These are phyloP conservation scores for Carnegiea gigantea DNA, from an alignment of 179 eudicot species.

Conservation along the genomic window DNA sequence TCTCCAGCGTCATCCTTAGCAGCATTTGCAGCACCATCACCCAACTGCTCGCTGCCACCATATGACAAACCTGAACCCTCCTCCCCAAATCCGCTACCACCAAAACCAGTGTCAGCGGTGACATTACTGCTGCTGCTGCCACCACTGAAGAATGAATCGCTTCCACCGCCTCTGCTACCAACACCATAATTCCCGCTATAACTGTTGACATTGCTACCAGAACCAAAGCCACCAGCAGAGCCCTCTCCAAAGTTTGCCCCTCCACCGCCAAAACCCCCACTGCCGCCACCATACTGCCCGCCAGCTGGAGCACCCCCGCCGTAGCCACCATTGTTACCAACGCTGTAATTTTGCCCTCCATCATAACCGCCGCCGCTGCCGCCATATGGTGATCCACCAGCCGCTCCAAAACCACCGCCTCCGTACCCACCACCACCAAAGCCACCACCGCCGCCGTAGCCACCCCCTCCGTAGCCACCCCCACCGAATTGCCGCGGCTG, in stretches of 20 bases:
- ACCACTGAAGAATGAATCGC: constrained; percentile 10
- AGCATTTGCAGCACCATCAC: background rate
- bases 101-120: constrained; percentile 28
- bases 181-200: background rate
- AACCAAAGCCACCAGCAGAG: background rate
- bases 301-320: constrained; percentile 29
- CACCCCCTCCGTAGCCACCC: constrained; percentile 42
- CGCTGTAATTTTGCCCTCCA: constrained; percentile 10
- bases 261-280: constrained; percentile 7
- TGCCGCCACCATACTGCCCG: constrained; percentile 36
- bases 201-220: background rate
- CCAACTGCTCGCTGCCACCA: constrained; percentile 6
- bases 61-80: constrained; percentile 30
- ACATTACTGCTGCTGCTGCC: constrained; percentile 16
- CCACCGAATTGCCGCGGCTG: constrained; percentile 34
- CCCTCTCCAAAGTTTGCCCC: constrained; percentile 27
- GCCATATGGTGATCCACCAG: constrained; percentile 15
- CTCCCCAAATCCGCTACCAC: constrained; percentile 33
- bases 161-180: background rate
- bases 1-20: constrained; percentile 26
- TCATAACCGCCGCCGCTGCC: constrained; percentile 29
- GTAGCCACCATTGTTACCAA: constrained; percentile 20
- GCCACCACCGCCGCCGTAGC: constrained; percentile 23
- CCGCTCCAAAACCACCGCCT: constrained; percentile 37
- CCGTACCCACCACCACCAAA: constrained; percentile 23